A percentile compares a stretch with the other conserved stretches of the same genome.
phyloP scores from a whole-genome alignment of 2,329 filamentous ascomycete species.

The Boeremia exigua region DNA sequence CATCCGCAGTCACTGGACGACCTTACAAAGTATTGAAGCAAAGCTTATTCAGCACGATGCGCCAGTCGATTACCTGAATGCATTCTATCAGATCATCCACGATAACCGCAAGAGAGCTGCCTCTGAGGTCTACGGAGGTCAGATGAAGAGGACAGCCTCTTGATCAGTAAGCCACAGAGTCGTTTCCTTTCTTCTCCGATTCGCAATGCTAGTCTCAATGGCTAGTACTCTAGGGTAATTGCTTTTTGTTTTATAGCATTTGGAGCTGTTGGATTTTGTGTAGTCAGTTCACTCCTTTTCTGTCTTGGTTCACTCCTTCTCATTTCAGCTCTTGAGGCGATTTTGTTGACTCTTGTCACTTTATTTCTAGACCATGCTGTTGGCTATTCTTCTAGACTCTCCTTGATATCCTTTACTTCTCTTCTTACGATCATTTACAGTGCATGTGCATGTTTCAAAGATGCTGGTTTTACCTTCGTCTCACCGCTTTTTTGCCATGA shows the following conservation, averaged over 20 bases:
- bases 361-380: slow-evolving; percentile 8
- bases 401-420: slow-evolving; percentile 11
- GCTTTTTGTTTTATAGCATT: slow-evolving; percentile 6
- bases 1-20: slow-evolving; percentile 39
- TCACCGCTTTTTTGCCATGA: not conserved
- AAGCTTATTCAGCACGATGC: slow-evolving; percentile 33
- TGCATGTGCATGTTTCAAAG: slow-evolving; percentile 6
- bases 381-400: slow-evolving; percentile 8
- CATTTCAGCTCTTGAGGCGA: not conserved
- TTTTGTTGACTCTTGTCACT: slow-evolving; percentile 1
- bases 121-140: slow-evolving; percentile 36
- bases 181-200: not conserved
- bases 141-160: slow-evolving; percentile 37
- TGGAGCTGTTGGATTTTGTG: slow-evolving; percentile 26
- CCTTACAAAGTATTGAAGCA: slow-evolving; percentile 32
- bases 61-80: slow-evolving; percentile 31
- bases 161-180: not conserved
- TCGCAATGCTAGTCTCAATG: not conserved
- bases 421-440: slow-evolving; percentile 9
- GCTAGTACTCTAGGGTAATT: slow-evolving; percentile 9
- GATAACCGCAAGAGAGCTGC: slow-evolving; percentile 44
- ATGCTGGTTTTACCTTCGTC: not conserved
- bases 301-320: not conserved
- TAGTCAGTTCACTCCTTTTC: slow-evolving; percentile 19
- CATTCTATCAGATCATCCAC: slow-evolving; percentile 35